Base-by-base conservation (phyloP, 2,329 filamentous ascomycete genomes). In the Incumbomyces lentus region DNA sequence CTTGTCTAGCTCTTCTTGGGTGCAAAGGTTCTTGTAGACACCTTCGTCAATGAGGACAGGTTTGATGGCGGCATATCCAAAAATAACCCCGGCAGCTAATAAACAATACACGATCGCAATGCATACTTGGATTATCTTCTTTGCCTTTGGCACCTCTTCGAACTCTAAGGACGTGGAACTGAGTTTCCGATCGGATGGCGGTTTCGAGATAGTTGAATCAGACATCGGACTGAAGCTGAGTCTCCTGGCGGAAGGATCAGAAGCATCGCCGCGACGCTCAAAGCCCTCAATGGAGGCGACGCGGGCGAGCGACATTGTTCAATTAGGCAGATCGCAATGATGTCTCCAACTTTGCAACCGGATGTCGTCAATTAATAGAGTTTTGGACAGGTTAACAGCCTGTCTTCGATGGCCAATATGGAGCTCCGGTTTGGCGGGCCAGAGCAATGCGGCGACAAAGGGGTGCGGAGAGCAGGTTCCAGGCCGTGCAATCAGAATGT, bases 61-160 rank as follows among this genome's bases (percentile, higher is more conserved):
- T 61, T 92, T 93, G 55, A 93, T 71, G 11, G 86, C 86, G 12
- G 86, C 86, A 63, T 86, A 93, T 30, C 86, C 86, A 64, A 92
- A 92, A 14, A 92, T 79, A 34, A 88, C 71, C 1, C 86, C 89
- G 3, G 87, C 82, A 6, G 84, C 79, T 50, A 93, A 73, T 31
- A 89, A 74, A 63, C 84, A 90, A 61, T 84, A 85, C 10, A 85
- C 56, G 1, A 86, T 78, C 5, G 81, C 82, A 39, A 77, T 68
- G 34, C 67, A 65, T n/a, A 89, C 77, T 66, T 90, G 85, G 13
- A 75, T 81, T 49, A 78, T 68, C 52, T 76, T 64, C 58, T 70
- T 76, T 49, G 65, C 62, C 48, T 67, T 70, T 50, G 69, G 67
- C 26, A 79, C 72, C 59, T 81, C 74, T 35, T 47, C 49, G 40